Conservation (phyloP, 306 rosid species). For the Dicorynia guianensis region DNA sequence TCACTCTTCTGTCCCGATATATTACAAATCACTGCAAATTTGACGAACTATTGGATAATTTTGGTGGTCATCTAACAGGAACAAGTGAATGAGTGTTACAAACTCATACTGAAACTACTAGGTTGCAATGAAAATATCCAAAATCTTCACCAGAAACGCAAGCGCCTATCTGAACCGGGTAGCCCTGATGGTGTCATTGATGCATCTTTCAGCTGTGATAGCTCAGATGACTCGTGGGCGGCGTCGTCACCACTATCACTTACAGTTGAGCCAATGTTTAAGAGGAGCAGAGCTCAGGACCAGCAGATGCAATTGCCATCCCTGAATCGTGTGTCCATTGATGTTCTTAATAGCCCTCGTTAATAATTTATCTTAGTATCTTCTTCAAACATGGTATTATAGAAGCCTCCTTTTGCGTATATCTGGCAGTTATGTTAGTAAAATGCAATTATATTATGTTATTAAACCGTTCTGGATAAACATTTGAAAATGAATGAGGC, state of each 20-base stretch:
- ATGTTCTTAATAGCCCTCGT: conserved; percentile 70
- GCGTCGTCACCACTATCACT: conserved; percentile 48
- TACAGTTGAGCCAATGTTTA: conserved; percentile 63
- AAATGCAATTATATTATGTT: conserved; percentile 53
- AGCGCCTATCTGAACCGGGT: conserved; percentile 54
- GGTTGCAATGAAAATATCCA: conserved; percentile 45
- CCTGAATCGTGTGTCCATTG: conserved; percentile 62
- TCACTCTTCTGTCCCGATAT: not conserved
- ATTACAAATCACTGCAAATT: conserved; percentile 1
- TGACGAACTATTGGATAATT: conserved; percentile 27
- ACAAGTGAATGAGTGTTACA: conserved; percentile 70
- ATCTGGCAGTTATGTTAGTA: conserved; percentile 50
- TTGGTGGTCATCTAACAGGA: conserved; percentile 59
- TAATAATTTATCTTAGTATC: conserved; percentile 56
- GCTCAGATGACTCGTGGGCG: conserved; percentile 79
- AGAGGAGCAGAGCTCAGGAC: conserved; percentile 75
- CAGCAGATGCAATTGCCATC: conserved; percentile 77
- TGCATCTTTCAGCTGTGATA: conserved; percentile 75
- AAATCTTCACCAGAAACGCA: conserved; percentile 56
- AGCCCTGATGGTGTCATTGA: conserved; percentile 77
- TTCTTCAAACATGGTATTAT: conserved; percentile 53
- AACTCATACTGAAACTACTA: conserved; percentile 56
- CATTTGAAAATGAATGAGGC: conserved; percentile 52
- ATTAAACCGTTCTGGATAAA: conserved; percentile 50
- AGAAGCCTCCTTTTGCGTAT: conserved; percentile 46